A percentile compares a stretch with the other conserved stretches of the same genome.
phyloP scores from a whole-genome alignment of 441 rosid genomes.

The Kokia cookei region DNA sequence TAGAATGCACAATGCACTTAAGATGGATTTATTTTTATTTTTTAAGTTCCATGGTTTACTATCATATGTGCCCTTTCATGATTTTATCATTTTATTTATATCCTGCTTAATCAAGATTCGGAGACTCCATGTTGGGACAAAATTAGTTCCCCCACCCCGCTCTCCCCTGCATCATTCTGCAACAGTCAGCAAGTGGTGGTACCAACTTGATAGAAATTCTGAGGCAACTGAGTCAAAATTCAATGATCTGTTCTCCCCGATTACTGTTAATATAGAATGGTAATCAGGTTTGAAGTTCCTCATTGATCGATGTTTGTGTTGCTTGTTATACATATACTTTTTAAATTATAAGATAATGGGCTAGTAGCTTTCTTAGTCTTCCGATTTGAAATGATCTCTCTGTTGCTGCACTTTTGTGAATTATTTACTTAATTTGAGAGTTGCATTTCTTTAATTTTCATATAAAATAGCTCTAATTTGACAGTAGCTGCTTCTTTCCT shows the following conservation, averaged over 20 bases:
- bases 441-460: neutral
- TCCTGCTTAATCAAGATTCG: neutral
- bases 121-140: neutral
- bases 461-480: neutral
- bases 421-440: neutral
- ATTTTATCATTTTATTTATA: neutral
- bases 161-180: no score
- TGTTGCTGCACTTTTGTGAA: neutral
- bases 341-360: neutral
- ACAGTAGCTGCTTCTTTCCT: neutral
- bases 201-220: neutral
- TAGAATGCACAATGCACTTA: neutral
- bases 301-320: neutral
- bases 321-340: neutral
- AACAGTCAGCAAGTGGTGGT: no score
- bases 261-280: neutral
- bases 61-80: neutral
- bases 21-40: neutral
- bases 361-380: neutral
- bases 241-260: neutral
- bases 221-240: neutral
- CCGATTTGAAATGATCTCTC: neutral
- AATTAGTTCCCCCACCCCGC: neutral
- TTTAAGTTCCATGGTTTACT: neutral
- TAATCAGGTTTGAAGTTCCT: neutral